Evolutionary conservation across 352 stramenopile species (phyloP), one percentile per base, ranked within the genome.

Genomic region (Pythium pectinolyticum): DNA sequence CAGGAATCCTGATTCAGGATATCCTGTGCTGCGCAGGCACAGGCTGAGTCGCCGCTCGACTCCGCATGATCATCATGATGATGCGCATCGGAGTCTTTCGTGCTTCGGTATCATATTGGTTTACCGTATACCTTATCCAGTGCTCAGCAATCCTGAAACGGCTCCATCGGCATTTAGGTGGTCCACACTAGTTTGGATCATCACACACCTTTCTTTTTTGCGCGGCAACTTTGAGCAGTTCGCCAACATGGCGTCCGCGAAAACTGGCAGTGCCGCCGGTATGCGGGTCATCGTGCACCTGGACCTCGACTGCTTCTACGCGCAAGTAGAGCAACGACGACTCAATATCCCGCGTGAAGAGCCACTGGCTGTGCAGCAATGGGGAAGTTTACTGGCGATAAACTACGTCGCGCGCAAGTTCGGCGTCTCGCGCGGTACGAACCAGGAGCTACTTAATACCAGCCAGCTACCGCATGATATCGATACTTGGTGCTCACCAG

Each of bases 241-340:
- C 57, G n/a, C 27, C 39, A 56, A 55, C 28, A 57, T 65, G 35
- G 48, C 48, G 49, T n/a, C 53, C 55, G 53, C 53, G 10, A 54
- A 53, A 39, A 28, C 24, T 25, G 24, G 19, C 30, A 28, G 32
- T 37, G 49, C 31, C 20, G 34, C 45, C 25, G 48, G 7, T 19
- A 46, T 43, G 37, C 82, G 86, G 24, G 86, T 95, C 56, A 78
- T 95, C 65, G 69, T 94, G 61, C 86, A 95, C 61, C 60, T 95
- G 54, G 87, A 95, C 54, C 81, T 94, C 51, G 87, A 95, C 72
- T 95, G 85, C 74, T 95, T 93, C 73, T 95, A 95, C 58, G 83
- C 85, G 57, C 85, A 94, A 67, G 87, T 95, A 32, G 87, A 95
- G 66, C 75, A 89, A 54, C 77, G 75, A 12, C 75, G 87, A 6